Base-by-base conservation (phyloP, 495 filamentous ascomycete species). In the Podospora didyma region DNA sequence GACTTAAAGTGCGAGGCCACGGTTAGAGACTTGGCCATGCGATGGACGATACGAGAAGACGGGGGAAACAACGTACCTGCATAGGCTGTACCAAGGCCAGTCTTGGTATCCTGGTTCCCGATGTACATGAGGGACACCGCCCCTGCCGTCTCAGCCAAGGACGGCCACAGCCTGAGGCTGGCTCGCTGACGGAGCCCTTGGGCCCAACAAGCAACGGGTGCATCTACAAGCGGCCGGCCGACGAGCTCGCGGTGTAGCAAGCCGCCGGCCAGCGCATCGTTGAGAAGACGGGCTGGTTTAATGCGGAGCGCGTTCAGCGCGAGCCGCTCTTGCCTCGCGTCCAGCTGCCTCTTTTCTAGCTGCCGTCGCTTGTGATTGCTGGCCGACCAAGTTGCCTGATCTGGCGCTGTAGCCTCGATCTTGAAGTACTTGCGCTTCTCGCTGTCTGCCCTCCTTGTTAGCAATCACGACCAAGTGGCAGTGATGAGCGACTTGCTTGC, bases 351-450 rank as follows among this genome's bases (percentile, higher is more conserved):
- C 9, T 63, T 60, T 22, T 70, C 61, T 5, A 61, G 12, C 45
- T 66, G 64, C 24, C 73, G 66, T 41, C 65, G 66, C 69, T 74
- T 76, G 16, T 76, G 72, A 34, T 59, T 73, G n/a, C 46, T 26
- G 0, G 63, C 59, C 23, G 73, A 66, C 69, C 74, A 76, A 5
- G 65, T 58, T 2, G 73, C 72, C 16, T 39, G 11, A 0, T 10
- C 12, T 0, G 75, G 71, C 7, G 73, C 70, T 0, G 69, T 34
- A 34, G 26, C 54, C 61, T 78, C 70, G 42, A 81, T 67, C 51
- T 72, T 75, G 65, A 80, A 82, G 62, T 81, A 82, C 17, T 74
- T 76, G 21, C 62, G 54, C 58, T 73, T 79, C 16, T 61, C 66
- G 3, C 58, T 17, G 51, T 82, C 79, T 79, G 46, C 10, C 0